Conservation (phyloP, 208 protist species). For the Wallacemonas sp. region DNA sequence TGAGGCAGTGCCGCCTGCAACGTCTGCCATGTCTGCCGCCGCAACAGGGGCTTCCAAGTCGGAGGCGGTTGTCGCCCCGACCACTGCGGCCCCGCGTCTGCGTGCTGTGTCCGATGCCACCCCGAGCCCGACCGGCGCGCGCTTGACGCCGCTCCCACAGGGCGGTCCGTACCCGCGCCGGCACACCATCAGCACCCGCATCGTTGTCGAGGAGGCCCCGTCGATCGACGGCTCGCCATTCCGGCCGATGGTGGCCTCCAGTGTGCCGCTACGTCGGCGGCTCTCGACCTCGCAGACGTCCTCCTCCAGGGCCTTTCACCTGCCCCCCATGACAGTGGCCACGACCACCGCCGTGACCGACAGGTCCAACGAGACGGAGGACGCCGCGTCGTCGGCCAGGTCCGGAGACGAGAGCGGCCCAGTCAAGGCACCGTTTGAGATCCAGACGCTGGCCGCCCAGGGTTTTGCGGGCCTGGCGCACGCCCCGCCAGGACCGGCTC, state of each 20-base stretch:
- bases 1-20: no score
- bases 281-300: background rate
- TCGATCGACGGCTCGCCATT: background rate
- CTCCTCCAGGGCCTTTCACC: background rate
- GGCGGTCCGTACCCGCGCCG: background rate
- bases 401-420: background rate
- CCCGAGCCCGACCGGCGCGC: background rate
- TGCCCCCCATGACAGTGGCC: background rate
- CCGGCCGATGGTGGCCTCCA: background rate
- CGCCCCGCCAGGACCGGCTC: background rate
- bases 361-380: background rate
- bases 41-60: no score
- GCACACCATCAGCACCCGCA: conserved; percentile 2
- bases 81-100: background rate
- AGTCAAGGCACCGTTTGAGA: background rate
- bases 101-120: background rate
- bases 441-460: background rate
- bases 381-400: background rate
- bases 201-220: background rate
- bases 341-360: background rate
- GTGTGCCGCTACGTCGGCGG: background rate
- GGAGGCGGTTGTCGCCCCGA: no score
- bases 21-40: no score
- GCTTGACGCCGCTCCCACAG: background rate
- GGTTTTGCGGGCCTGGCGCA: background rate